Conservation (phyloP, 441 rosid genomes). For the Bruguiera hainesii region DNA sequence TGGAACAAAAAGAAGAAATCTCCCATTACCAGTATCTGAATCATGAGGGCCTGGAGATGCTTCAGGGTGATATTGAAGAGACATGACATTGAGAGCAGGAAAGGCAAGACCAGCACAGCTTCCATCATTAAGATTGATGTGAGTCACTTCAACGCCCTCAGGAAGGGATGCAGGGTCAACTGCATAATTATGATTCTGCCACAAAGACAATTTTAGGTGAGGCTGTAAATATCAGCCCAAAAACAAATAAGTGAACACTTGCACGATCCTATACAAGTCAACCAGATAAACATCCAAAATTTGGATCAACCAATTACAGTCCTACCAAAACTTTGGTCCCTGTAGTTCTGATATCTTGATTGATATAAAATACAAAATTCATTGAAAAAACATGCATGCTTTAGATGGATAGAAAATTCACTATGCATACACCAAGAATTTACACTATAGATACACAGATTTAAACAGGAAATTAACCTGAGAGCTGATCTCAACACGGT, state of each 20-base stretch:
- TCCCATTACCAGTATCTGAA: constrained; percentile 50
- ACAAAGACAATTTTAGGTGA: constrained; percentile 11
- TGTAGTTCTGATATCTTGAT: too few species aligned
- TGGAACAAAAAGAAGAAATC: neutral
- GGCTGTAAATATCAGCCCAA: neutral
- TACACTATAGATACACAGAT: neutral
- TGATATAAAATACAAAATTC: neutral
- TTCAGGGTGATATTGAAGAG: constrained; percentile 76
- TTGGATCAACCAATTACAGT: too few species aligned
- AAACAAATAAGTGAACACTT: neutral
- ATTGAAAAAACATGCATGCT: neutral
- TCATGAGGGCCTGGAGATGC: constrained; percentile 86
- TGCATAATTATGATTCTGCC: constrained; percentile 76
- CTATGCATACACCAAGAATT: neutral
- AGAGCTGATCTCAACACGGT: constrained; percentile 84
- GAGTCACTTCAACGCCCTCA: constrained; percentile 64
- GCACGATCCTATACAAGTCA: neutral
- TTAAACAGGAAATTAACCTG: constrained; percentile 45
- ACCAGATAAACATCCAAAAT: neutral
- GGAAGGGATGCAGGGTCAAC: constrained; percentile 73
- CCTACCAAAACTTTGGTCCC: too few species aligned
- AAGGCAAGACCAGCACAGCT: constrained; percentile 76
- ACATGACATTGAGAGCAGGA: constrained; percentile 51
- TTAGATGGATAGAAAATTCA: neutral
- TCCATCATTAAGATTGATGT: constrained; percentile 65